Conservation (phyloP, 768 basidiomycete genomes). For the Termitomyces heimii region DNA sequence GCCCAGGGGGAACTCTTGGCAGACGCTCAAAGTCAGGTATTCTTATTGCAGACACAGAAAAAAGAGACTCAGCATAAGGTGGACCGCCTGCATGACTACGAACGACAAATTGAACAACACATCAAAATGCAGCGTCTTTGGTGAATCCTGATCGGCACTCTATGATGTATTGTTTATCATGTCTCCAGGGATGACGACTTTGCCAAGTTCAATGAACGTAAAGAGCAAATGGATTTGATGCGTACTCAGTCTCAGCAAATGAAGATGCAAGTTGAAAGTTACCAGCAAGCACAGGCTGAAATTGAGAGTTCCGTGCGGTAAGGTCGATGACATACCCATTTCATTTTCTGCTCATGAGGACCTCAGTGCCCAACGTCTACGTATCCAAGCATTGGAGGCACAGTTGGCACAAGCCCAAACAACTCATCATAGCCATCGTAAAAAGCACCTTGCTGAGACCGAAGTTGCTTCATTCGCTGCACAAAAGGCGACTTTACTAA, state of each 20-base stretch:
- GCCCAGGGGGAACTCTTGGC: slow-evolving; percentile 66
- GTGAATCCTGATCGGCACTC: slow-evolving; percentile 30
- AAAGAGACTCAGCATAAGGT: slow-evolving; percentile 82
- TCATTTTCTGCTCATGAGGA: background rate
- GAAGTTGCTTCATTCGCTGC: slow-evolving; percentile 39
- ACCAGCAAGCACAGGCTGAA: slow-evolving; percentile 44
- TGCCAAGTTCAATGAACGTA: slow-evolving; percentile 59
- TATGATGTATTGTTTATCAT: background rate
- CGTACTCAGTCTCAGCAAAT: slow-evolving; percentile 58
- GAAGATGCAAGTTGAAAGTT: slow-evolving; percentile 55
- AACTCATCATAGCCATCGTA: slow-evolving; percentile 29
- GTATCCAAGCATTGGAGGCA: slow-evolving; percentile 59
- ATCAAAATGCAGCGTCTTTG: slow-evolving; percentile 72
- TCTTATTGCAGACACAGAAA: slow-evolving; percentile 65
- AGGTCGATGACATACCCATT: slow-evolving; percentile 9
- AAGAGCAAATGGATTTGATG: slow-evolving; percentile 50
- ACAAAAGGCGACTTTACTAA: slow-evolving; percentile 40
- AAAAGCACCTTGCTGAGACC: slow-evolving; percentile 24
- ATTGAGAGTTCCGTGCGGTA: slow-evolving; percentile 60
- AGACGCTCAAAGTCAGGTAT: slow-evolving; percentile 65
- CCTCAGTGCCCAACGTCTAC: slow-evolving; percentile 49
- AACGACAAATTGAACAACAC: slow-evolving; percentile 80
- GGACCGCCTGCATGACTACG: slow-evolving; percentile 76
- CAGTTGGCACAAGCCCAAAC: slow-evolving; percentile 38
- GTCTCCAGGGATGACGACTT: slow-evolving; percentile 67